Base-by-base conservation (phyloP, 148 eudicot species). In the Chenopodium formosanum region DNA sequence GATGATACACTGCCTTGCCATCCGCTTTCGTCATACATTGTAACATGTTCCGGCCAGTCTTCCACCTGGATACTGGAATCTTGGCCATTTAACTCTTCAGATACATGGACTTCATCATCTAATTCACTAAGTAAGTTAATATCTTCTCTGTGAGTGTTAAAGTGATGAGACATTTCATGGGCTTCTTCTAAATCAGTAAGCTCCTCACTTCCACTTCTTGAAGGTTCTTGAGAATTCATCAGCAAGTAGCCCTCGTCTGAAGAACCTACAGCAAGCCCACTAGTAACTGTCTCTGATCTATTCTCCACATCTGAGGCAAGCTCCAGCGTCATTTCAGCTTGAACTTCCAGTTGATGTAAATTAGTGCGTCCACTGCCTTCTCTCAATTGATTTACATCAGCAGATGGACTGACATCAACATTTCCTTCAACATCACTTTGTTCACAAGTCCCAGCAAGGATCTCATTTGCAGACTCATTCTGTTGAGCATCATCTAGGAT, bases 41-140 rank as follows among this genome's bases (percentile, higher is more conserved):
- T 68, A 64, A 17, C 84, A 52, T 84, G 77, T 71, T 88, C 89
- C 9, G 84, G 85, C 85, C 82, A 76, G 31, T 86, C 89, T 74
- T 87, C 89, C 22, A 82, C 83, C 58, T 78, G 87, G 82, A 50
- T 73, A 78, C 75, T 83, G 8, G 88, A 73, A 66, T 79, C 83
- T 19, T 81, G 84, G 22, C 68, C 75, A 80, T 82, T 75, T 63
- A 78, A 73, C 70, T 64, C 86, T 72, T 78, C 89, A 63, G 82
- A 79, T 29, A 78, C 47, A 77, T 72, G 34, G 31, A 65, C 86
- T 83, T 79, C 87, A 46, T 58, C 82, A 79, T 76, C 82, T 31
- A 75, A 48, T 48, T 79, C 84, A 78, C 62, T 77, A 34, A 69
- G 73, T 52, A 34, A 82, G 78, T 81, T 72, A 75, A 74, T 66